These are phyloP conservation scores for Ambrosia hybrid DNA, from an alignment of 140 eudicot genomes.

Conservation along the genomic window DNA sequence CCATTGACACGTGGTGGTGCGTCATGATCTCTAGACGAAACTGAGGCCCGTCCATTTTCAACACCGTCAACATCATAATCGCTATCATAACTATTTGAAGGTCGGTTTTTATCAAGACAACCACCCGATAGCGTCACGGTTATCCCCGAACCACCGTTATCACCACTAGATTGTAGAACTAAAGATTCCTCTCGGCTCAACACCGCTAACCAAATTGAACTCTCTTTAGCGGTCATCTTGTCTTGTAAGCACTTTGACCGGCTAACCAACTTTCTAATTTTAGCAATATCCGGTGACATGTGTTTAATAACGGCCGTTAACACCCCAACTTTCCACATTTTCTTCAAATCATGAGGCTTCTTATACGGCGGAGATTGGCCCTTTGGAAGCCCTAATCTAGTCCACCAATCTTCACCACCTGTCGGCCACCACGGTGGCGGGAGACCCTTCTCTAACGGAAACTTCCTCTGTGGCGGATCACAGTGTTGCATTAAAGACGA, in stretches of 20 bases:
- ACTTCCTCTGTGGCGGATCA: slow-evolving; percentile 75
- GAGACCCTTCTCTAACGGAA: slow-evolving; percentile 58
- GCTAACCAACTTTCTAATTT: slow-evolving; percentile 49
- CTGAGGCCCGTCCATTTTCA: slow-evolving; percentile 49
- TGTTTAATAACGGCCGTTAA: slow-evolving; percentile 76
- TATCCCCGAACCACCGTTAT: slow-evolving; percentile 51
- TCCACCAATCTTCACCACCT: slow-evolving; percentile 75
- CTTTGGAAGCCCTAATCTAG: slow-evolving; percentile 42
- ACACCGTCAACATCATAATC: slow-evolving; percentile 68
- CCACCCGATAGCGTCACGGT: slow-evolving; percentile 42
- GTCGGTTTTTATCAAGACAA: slow-evolving; percentile 40
- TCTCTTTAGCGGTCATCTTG: slow-evolving; percentile 81
- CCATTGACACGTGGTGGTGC: slow-evolving; percentile 5
- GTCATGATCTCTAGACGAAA: slow-evolving; percentile 46
- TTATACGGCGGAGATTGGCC: slow-evolving; percentile 68
- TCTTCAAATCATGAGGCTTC: slow-evolving; percentile 81
- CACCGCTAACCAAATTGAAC: slow-evolving; percentile 67
- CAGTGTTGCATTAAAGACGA: slow-evolving; percentile 80
- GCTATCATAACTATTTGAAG: slow-evolving; percentile 51
- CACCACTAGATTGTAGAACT: slow-evolving; percentile 50
- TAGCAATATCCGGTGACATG: slow-evolving; percentile 76
- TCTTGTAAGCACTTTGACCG: slow-evolving; percentile 72
- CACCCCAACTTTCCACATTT: slow-evolving; percentile 82
- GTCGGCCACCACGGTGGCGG: slow-evolving; percentile 93
- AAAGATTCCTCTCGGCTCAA: slow-evolving; percentile 63